Percentiles rank a stretch among this genome's conserved stretches.
Evolutionary conservation across 1,284 basidiomycete species (phyloP).

Genomic region (Boletus semigastroideus): DNA sequence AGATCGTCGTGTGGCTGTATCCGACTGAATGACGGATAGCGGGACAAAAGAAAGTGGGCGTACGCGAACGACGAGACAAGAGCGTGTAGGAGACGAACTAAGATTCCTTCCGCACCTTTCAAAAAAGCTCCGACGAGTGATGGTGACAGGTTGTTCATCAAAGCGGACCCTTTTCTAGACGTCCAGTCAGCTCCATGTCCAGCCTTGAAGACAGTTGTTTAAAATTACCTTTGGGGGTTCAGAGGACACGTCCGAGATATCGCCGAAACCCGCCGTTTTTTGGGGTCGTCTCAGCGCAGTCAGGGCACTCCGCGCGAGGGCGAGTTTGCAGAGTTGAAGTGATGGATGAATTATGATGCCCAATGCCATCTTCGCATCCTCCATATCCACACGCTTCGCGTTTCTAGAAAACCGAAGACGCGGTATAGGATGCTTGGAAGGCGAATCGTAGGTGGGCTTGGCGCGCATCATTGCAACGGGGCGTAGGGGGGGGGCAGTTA

Average conservation of each 20-base stretch:
- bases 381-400: slow-evolving; percentile 13
- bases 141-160: slow-evolving; percentile 26
- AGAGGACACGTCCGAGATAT: slow-evolving; percentile 11
- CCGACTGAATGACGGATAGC: background rate
- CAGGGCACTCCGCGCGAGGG: slow-evolving; percentile 4
- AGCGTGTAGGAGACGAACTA: slow-evolving; percentile 20
- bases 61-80: slow-evolving; percentile 31
- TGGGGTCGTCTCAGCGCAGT: slow-evolving; percentile 3
- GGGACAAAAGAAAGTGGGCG: background rate
- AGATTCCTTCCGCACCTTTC: slow-evolving; percentile 13
- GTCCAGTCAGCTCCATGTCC: slow-evolving; percentile 9
- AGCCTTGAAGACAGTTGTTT: background rate
- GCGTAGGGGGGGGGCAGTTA: background rate
- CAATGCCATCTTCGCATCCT: slow-evolving; percentile 18
- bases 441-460: slow-evolving; percentile 7
- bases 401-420: slow-evolving; percentile 17
- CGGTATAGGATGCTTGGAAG: slow-evolving; percentile 4
- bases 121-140: slow-evolving; percentile 25
- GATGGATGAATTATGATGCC: slow-evolving; percentile 26
- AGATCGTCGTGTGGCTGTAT: slow-evolving; percentile 14
- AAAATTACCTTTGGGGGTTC: slow-evolving; percentile 18
- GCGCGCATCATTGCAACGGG: slow-evolving; percentile 17
- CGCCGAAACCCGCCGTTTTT: slow-evolving; percentile 4
- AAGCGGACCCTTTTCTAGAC: slow-evolving; percentile 29
- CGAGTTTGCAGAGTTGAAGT: slow-evolving; percentile 23